Evolutionary conservation across 495 filamentous ascomycete species (phyloP), one percentile per base, ranked within the genome.

Genomic region (Letharia columbiana): DNA sequence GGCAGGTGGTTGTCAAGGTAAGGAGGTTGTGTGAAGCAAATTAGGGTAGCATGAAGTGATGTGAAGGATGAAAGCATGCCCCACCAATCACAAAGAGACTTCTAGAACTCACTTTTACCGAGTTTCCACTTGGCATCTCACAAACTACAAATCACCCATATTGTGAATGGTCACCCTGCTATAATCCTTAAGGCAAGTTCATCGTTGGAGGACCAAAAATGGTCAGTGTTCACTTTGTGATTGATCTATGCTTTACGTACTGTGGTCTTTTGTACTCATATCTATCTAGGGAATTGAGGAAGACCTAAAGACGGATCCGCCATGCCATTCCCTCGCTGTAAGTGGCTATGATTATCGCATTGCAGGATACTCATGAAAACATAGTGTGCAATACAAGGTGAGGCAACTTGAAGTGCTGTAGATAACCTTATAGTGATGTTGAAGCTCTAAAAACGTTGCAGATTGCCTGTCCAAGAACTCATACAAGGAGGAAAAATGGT

Each of bases 371-470:
- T 73, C 41, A 74, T 65, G 35, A 13, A 33, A 31, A 39, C 59
- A 13, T 65, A 91, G 89, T 96, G 91, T 77, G 91, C 91, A 41
- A 96, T 97, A 68, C 92, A 96, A 86, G 84, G 91, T 92, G 75
- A 67, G 74, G 50, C 64, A 35, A 40, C 31, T 58, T 37, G 64
- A 23, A 42, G 52, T 56, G n/a, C 18, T n/a, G 20, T 41, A 35
- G 13, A 11, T 15, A 28, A 35, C 37, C 66, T 35, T 65, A 67
- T 70, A 69, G 72, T 63, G 71, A 58, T 67, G 5, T 12, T n/a
- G 3, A 41, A 33, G 50, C 13, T 23, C 62, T 58, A 33, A 63
- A 17, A 59, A 31, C 67, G 58, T 58, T 69, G 47, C 68, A 94
- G 91, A 87, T 66, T 98, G 94, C 71, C 76, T 98, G 54, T 82